Evolutionary conservation across 139 green algal species (phyloP), one percentile per base, ranked within the genome.

Genomic region (Axilococcus clingmanii): DNA sequence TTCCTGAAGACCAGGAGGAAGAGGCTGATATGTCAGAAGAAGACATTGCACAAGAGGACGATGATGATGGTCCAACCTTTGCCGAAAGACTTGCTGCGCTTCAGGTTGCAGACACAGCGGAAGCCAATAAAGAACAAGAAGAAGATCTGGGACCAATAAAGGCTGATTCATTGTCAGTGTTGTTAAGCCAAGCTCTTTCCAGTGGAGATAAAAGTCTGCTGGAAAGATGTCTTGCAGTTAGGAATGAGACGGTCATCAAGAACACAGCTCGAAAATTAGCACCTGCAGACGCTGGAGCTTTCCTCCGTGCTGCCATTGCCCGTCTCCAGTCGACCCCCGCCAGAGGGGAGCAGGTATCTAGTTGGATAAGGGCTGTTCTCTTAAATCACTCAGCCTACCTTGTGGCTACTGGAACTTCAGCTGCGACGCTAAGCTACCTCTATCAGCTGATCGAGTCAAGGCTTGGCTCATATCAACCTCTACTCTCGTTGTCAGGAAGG

Each of bases 301-400:
- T 64, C 9, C 11, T 66, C 40, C 23, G 23, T 11, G 64, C 68
- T 4, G 62, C 59, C 0, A 70, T 86, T 49, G 63, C 73, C 55
- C 65, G 79, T 25, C 57, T 87, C 52, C 64, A 81, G 42, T 66
- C 66, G 3, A 55, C 52, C 19, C 75, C 82, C 16, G 47, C 37
- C 5, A 62, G 79, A 3, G 77, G 72, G 12, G 59, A 45, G 28
- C 67, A 80, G 70, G 63, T 90, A 43, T 65, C 72, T 15, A 50
- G 50, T 9, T 90, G 81, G 81, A 64, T 90, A 29, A 67, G 70
- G 14, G 67, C 77, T 3, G 47, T 80, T 50, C 63, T 87, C 50
- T 51, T 79, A 40, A 51, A 77, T 40, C 81, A 90, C 62, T 75
- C 81, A 12, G 79, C 68, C 17, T 85, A 84, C 65, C 63, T 90